These are phyloP conservation scores for Solanum chacoense DNA, from an alignment of 305 asterid genomes.

Conservation along the genomic window DNA sequence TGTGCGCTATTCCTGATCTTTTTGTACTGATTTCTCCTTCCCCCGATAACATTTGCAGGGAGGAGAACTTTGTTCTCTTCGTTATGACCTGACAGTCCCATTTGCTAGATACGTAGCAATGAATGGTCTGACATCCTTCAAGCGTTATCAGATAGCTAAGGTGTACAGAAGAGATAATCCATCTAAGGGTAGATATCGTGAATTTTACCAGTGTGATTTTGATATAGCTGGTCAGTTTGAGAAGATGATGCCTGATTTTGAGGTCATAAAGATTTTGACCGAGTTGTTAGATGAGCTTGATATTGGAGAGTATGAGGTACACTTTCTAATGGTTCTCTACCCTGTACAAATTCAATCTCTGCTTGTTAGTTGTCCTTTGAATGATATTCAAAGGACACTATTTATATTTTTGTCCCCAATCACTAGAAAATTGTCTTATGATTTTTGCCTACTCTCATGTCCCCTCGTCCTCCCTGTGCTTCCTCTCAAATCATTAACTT, in stretches of 20 bases:
- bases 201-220: conserved; percentile 92
- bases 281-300: conserved; percentile 83
- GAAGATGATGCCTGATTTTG: conserved; percentile 93
- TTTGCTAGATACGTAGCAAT: conserved; percentile 85
- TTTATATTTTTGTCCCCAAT: background rate
- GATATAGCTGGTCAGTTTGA: conserved; percentile 92
- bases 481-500: background rate
- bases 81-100: conserved; percentile 93
- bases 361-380: background rate
- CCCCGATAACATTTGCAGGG: conserved; percentile 43
- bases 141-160: conserved; percentile 92
- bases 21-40: background rate
- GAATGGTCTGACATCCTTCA: conserved; percentile 82
- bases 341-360: background rate
- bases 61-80: conserved; percentile 94
- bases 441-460: background rate
- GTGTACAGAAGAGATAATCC: conserved; percentile 96
- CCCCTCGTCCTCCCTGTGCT: background rate
- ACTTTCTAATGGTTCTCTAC: background rate
- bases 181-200: conserved; percentile 91
- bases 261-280: conserved; percentile 67
- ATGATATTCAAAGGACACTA: background rate
- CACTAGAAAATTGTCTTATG: background rate
- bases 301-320: conserved; percentile 90
- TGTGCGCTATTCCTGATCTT: background rate